A percentile compares a stretch with the other conserved stretches of the same genome.
Conservation (phyloP, 495 filamentous ascomycete genomes). For the Neurospora sp. region DNA sequence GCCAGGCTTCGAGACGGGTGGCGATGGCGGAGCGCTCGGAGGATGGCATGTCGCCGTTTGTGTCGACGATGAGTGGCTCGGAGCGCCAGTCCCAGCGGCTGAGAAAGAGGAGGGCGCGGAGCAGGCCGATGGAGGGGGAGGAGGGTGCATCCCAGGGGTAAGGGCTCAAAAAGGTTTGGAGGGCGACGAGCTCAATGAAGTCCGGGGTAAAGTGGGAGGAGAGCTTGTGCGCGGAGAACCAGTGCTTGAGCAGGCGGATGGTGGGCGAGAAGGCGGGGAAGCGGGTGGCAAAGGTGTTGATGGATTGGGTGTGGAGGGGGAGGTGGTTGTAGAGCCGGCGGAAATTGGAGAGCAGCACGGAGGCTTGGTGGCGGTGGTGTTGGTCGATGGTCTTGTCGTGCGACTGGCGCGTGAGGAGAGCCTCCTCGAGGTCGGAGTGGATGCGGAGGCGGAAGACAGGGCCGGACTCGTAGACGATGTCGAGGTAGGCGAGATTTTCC, state of each 20-base stretch:
- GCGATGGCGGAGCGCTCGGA: constrained; percentile 50
- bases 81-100: constrained; percentile 85
- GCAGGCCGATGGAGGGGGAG: constrained; percentile 69
- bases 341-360: constrained; percentile 56
- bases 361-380: constrained; percentile 52
- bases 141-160: constrained; percentile 74
- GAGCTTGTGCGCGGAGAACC: constrained; percentile 78
- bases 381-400: constrained; percentile 59
- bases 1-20: constrained; percentile 65
- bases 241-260: constrained; percentile 79
- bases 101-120: constrained; percentile 65
- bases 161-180: constrained; percentile 67
- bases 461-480: constrained; percentile 62
- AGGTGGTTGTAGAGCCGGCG: constrained; percentile 59
- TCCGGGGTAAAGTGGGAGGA: constrained; percentile 64
- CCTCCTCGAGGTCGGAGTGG: constrained; percentile 75
- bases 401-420: constrained; percentile 63
- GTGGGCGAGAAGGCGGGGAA: constrained; percentile 74
- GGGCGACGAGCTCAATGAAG: constrained; percentile 69
- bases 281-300: constrained; percentile 68
- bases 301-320: constrained; percentile 69
- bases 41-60: constrained; percentile 43
- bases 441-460: constrained; percentile 59
- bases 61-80: constrained; percentile 71
- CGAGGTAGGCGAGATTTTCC: constrained; percentile 74